phyloP scores from a whole-genome alignment of 1,139 yeast genomes.

The Geotrichum cucujoidarum region DNA sequence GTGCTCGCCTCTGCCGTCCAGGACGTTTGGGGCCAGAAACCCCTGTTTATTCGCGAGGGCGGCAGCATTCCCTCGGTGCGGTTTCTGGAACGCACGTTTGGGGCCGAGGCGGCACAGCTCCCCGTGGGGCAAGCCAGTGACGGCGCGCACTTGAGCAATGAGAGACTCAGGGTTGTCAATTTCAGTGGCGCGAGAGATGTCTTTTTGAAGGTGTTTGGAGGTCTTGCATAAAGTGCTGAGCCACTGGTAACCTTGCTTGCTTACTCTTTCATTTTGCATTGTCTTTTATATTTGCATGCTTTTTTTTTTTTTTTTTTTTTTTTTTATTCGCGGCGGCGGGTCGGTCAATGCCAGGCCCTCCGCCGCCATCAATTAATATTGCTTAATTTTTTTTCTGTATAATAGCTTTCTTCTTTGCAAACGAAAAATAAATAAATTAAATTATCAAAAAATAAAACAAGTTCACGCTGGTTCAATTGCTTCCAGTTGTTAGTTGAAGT shows the following conservation, averaged over 20 bases:
- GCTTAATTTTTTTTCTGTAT: too few relatives aligned
- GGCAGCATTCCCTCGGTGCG: slow-evolving; percentile 92
- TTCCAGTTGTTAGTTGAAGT: too few relatives aligned
- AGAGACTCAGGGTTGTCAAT: slow-evolving; percentile 72
- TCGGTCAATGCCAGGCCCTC: too few relatives aligned
- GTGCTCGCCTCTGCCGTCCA: slow-evolving; percentile 64
- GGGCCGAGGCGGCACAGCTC: slow-evolving; percentile 88
- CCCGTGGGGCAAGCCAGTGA: slow-evolving; percentile 97
- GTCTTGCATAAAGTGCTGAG: slow-evolving; percentile 13
- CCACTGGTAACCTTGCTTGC: neutral
- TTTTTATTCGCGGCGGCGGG: too few relatives aligned
- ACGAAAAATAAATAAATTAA: too few relatives aligned
- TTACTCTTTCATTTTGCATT: neutral
- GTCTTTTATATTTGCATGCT: neutral
- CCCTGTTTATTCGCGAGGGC: slow-evolving; percentile 87
- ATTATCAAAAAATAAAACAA: too few relatives aligned
- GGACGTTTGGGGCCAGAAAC: slow-evolving; percentile 34
- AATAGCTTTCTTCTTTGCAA: too few relatives aligned
- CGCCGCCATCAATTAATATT: too few relatives aligned
- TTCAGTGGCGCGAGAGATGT: slow-evolving; percentile 68
- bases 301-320: neutral
- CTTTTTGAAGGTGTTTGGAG: slow-evolving; percentile 39
- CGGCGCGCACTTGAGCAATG: slow-evolving; percentile 88
- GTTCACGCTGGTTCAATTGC: too few relatives aligned
- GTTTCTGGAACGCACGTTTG: slow-evolving; percentile 71